phyloP scores from a whole-genome alignment of 805 yeast genomes.

The Isabelozyma rhagii region DNA sequence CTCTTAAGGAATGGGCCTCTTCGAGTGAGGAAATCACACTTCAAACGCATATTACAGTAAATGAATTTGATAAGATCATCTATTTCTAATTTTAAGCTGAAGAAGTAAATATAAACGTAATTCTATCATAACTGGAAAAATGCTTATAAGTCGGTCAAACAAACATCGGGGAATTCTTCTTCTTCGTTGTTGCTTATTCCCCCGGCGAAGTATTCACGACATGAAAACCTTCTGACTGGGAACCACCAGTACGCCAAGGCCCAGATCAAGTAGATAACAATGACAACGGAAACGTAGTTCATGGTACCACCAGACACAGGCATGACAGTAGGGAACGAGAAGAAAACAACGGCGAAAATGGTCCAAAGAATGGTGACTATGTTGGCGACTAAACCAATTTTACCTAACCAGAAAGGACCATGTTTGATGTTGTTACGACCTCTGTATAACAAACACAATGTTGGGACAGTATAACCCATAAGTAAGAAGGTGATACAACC shows the following conservation, averaged over 20 bases:
- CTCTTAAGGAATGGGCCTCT: no score
- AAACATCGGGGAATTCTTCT: conserved; percentile 43
- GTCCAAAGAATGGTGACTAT: conserved; percentile 31
- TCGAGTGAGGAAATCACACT: no score
- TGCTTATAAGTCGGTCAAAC: conserved; percentile 24
- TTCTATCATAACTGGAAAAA: neutral
- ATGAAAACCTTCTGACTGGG: conserved; percentile 35
- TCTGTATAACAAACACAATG: conserved; percentile 28
- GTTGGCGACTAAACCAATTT: conserved; percentile 31
- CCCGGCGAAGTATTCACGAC: conserved; percentile 40
- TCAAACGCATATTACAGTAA: no score
- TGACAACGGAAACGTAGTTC: conserved; percentile 22
- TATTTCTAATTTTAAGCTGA: neutral
- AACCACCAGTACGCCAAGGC: conserved; percentile 41
- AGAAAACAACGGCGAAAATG: conserved; percentile 34
- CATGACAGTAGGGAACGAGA: conserved; percentile 31
- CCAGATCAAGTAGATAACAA: conserved; percentile 28
- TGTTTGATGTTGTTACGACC: conserved; percentile 37
- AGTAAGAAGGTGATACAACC: conserved; percentile 38
- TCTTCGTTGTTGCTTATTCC: conserved; percentile 38
- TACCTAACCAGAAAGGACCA: conserved; percentile 43
- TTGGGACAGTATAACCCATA: conserved; percentile 35
- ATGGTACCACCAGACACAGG: conserved; percentile 20
- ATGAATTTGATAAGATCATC: no score
- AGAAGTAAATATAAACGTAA: neutral